Conservation (phyloP, 2,329 filamentous ascomycete genomes). For the Setomelanomma holmii region DNA sequence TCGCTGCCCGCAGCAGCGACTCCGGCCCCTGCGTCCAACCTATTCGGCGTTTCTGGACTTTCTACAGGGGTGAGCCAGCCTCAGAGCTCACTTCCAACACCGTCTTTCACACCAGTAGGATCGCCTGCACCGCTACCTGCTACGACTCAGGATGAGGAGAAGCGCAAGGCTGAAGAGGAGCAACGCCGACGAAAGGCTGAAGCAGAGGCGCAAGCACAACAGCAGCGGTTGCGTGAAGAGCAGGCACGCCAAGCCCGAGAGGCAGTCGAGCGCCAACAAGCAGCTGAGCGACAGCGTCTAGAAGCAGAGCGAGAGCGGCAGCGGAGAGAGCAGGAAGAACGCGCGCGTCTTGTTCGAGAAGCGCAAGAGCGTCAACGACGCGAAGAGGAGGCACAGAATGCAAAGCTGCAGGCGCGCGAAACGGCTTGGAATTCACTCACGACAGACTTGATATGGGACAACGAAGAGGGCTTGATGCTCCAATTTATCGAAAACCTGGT, state of each 20-base stretch:
- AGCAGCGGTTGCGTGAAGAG: constrained; percentile 10
- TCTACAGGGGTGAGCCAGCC: background rate
- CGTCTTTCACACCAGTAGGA: constrained; percentile 22
- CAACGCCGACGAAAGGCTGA: constrained; percentile 10
- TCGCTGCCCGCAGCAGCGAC: constrained; percentile 6
- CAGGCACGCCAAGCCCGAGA: constrained; percentile 21
- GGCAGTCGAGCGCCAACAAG: constrained; percentile 25
- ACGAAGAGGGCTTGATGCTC: constrained; percentile 51
- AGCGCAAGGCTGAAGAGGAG: constrained; percentile 20
- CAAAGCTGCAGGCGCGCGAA: constrained; percentile 21
- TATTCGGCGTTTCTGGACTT: constrained; percentile 10
- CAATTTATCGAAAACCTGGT: constrained; percentile 54
- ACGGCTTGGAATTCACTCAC: constrained; percentile 44
- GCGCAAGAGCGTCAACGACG: constrained; percentile 25
- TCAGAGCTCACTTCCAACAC: constrained; percentile 5
- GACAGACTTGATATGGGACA: constrained; percentile 46
- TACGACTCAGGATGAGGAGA: constrained; percentile 19
- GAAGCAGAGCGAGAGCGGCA: constrained; percentile 22
- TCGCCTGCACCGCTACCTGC: constrained; percentile 15
- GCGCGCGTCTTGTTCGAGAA: constrained; percentile 25
- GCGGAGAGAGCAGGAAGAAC: constrained; percentile 25
- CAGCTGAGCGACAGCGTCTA: constrained; percentile 23
- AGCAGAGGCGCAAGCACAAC: constrained; percentile 15
- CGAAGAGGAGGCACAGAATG: constrained; percentile 26
- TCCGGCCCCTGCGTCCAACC: constrained; percentile 6